A percentile compares a stretch with the other conserved stretches of the same genome.
phyloP scores from a whole-genome alignment of 306 rosid genomes.

The Cotoneaster glaucophyllus region DNA sequence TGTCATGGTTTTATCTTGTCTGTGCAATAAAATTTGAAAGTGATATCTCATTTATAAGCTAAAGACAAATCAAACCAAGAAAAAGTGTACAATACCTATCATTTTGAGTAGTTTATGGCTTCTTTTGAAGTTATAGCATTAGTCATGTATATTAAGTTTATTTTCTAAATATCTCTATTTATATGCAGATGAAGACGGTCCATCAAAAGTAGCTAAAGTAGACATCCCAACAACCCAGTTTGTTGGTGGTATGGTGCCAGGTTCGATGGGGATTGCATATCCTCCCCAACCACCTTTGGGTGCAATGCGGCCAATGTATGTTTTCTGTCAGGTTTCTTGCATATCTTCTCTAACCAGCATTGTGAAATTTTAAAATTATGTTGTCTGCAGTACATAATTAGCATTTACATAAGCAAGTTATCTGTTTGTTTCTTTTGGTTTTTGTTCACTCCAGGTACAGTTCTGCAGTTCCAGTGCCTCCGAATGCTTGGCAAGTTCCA shows the following conservation, averaged over 20 bases:
- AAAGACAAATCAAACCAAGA: neutral
- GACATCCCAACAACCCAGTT: slow-evolving; percentile 56
- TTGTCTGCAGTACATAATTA: neutral
- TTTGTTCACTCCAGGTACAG: slow-evolving; percentile 48
- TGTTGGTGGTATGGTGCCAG: slow-evolving; percentile 61
- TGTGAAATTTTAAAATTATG: neutral
- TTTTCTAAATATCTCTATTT: slow-evolving; percentile 11
- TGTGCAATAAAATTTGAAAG: neutral
- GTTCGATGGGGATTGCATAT: slow-evolving; percentile 63
- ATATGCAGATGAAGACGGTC: slow-evolving; percentile 60
- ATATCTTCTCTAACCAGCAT: neutral
- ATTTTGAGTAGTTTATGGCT: neutral
- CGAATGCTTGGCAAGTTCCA: slow-evolving; percentile 65
- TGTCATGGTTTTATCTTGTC: neutral
- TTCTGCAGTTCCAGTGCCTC: slow-evolving; percentile 53
- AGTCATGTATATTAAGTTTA: neutral
- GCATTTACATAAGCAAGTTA: neutral
- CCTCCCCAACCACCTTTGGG: slow-evolving; percentile 67
- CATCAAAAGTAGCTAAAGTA: slow-evolving; percentile 72
- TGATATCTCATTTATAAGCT: neutral
- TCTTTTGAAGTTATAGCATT: neutral
- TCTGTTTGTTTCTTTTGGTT: slow-evolving; percentile 3
- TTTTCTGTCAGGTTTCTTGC: slow-evolving; percentile 3
- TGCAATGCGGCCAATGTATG: slow-evolving; percentile 70
- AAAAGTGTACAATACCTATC: neutral